phyloP scores from a whole-genome alignment of 495 filamentous ascomycete species.

The Staphylotrichum longicolle region DNA sequence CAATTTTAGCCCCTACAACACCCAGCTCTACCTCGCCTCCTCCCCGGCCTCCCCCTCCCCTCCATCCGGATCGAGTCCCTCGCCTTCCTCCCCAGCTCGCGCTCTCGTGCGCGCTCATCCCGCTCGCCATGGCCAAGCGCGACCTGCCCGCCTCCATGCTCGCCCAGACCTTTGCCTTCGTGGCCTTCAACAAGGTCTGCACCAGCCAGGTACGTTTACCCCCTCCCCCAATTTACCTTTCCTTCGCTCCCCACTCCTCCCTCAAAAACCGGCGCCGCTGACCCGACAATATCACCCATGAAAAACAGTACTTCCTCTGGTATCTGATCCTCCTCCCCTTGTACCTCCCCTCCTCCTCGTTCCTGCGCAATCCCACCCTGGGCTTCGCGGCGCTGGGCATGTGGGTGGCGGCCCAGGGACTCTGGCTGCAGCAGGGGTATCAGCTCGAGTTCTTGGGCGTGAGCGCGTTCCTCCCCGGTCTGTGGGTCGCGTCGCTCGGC shows the following conservation, averaged over 20 bases:
- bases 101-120: constrained; percentile 72
- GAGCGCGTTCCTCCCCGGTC: constrained; percentile 80
- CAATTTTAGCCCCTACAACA: constrained; percentile 97
- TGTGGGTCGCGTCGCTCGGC: constrained; percentile 68
- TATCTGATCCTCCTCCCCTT: constrained; percentile 91
- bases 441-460: constrained; percentile 81
- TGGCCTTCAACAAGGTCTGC: constrained; percentile 97
- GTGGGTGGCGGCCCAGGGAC: constrained; percentile 71
- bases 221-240: neutral
- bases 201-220: constrained; percentile 75
- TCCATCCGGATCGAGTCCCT: constrained; percentile 64
- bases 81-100: constrained; percentile 83
- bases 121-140: constrained; percentile 75
- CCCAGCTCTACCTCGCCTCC: constrained; percentile 79
- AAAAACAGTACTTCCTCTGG: constrained; percentile 88
- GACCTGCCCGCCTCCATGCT: constrained; percentile 83
- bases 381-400: constrained; percentile 62
- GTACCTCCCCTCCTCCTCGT: constrained; percentile 76
- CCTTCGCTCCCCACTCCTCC: neutral
- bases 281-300: no score
- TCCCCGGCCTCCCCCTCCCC: constrained; percentile 41
- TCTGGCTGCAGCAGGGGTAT: constrained; percentile 89
- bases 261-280: no score
- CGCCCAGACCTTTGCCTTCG: constrained; percentile 98
- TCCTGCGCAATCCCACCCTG: constrained; percentile 55